Conservation (phyloP, 148 eudicot species). For the Rhododendron mucronatum region DNA sequence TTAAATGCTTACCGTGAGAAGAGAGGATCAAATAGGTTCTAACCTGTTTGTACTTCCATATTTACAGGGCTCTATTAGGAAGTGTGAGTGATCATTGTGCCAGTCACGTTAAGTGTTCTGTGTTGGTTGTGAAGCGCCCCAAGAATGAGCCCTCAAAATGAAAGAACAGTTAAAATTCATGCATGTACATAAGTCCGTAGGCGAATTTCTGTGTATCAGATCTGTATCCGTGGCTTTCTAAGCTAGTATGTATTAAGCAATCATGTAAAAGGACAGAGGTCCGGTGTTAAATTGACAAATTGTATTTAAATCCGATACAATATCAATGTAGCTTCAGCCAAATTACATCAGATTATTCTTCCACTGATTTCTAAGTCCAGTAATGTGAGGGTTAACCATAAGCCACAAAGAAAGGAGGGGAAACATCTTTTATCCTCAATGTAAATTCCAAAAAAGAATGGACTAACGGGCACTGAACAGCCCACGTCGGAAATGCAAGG, state of each 20-base stretch:
- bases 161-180: background rate
- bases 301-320: too few species aligned
- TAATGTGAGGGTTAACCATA: too few species aligned
- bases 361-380: too few species aligned
- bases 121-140: background rate
- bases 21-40: background rate
- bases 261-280: background rate
- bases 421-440: too few species aligned
- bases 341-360: too few species aligned
- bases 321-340: too few species aligned
- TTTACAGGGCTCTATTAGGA: slow-evolving; percentile 64
- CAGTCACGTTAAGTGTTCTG: background rate
- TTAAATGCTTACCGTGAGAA: background rate
- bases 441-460: too few species aligned
- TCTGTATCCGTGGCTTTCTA: background rate
- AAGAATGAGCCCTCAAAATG: background rate
- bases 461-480: too few species aligned
- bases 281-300: background rate
- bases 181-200: background rate
- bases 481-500: too few species aligned
- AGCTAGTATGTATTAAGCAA: background rate
- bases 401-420: too few species aligned
- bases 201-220: background rate
- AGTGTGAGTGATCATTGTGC: slow-evolving; percentile 13
- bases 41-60: background rate